Evolutionary conservation across 805 yeast species (phyloP), one percentile per base, ranked within the genome.

Genomic region (Kazachstania viticola): DNA sequence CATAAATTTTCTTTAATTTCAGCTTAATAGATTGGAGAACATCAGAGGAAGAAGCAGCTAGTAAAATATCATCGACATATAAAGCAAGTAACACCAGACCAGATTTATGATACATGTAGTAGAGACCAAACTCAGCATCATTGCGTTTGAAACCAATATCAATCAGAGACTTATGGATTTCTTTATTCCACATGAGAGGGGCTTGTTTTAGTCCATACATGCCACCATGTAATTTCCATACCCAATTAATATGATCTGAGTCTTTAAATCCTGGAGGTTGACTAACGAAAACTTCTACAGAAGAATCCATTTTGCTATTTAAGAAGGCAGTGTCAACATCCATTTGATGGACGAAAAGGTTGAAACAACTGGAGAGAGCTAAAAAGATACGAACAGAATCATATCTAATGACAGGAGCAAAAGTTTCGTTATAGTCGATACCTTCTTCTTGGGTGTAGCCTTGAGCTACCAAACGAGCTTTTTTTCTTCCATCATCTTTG

Each of bases 171-270:
- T 49, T 4, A 51, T 48, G 29, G 46, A 48, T 35, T 45, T 44
- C 33, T 49, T 54, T 38, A 50, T 45, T 30, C 54, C 45, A 14
- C 54, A 54, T 14, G 51, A 53, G 25, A 3, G 37, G 37, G 3
- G 34, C 28, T 16, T 34, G 37, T 31, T 30, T 30, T 14, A 34
- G 26, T 17, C 37, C 37, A 18, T 34, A 34, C 30, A 34, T 27
- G 4, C 31, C 35, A n/a, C n/a, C 28, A 9, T 30, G 5, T 24
- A 34, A 14, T 18, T 25, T 24, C 37, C 37, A 31, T 9, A 34
- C 31, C 16, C 14, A 21, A 9, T 25, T 29, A 6, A 29, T 29
- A 16, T 25, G 26, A 4, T 23, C n/a, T 5, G 21, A 13, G 21
- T 33, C 25, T 15, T 12, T 12, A 28, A 33, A 25, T 4, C 32